A percentile compares a stretch with the other conserved stretches of the same genome.
These are phyloP conservation scores for Kondoa subrosea DNA, from an alignment of 768 basidiomycete species.

Conservation along the genomic window DNA sequence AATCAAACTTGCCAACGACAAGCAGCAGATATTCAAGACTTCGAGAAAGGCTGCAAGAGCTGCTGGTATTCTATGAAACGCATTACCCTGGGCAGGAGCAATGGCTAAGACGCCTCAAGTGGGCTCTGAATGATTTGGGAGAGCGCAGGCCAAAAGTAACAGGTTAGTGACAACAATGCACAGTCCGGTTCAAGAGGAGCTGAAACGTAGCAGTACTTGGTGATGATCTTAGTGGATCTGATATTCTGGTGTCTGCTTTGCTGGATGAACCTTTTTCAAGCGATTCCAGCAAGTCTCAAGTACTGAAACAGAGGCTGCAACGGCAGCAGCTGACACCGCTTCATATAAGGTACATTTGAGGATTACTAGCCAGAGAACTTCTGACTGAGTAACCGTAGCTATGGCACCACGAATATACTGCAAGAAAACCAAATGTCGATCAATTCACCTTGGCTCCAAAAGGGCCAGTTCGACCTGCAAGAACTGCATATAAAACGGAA, in stretches of 20 bases:
- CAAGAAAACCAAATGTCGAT: background rate
- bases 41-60: conserved; percentile 30
- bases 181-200: background rate
- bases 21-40: background rate
- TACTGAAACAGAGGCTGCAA: background rate
- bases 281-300: background rate
- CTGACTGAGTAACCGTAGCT: background rate
- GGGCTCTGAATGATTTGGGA: background rate
- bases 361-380: background rate
- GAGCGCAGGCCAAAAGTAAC: background rate
- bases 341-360: background rate
- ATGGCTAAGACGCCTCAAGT: background rate
- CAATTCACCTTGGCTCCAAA: background rate
- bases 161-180: background rate
- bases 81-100: conserved; percentile 15
- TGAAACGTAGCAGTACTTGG: background rate
- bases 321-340: background rate
- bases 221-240: background rate
- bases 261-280: background rate
- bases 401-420: background rate
- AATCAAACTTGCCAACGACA: background rate
- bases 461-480: background rate
- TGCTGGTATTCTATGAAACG: conserved; percentile 18
- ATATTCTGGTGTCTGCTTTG: background rate
- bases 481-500: background rate